A percentile compares a stretch with the other conserved stretches of the same genome.
Conservation (phyloP, 2,329 filamentous ascomycete genomes). For the Botrytis fabae region DNA sequence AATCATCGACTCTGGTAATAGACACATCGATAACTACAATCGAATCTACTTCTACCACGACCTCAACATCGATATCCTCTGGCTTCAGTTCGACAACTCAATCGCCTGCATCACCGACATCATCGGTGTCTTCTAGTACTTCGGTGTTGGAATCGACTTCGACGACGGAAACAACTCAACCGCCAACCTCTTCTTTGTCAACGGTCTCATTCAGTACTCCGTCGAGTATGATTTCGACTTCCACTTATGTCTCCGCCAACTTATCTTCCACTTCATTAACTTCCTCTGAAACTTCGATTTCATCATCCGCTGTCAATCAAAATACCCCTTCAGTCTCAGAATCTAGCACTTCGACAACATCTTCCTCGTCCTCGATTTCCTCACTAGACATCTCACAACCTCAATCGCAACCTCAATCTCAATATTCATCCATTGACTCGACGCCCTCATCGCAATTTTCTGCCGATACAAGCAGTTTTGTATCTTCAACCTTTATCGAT, state of each 20-base stretch:
- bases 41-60: not conserved
- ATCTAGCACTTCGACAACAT: not conserved
- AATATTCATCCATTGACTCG: not conserved
- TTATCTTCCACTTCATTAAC: too few relatives aligned
- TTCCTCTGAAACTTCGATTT: not conserved
- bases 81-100: not conserved
- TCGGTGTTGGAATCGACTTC: not conserved
- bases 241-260: not conserved
- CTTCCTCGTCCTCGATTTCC: not conserved
- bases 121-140: not conserved
- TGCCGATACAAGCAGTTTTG: not conserved
- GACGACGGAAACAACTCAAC: not conserved
- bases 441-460: not conserved
- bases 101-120: not conserved
- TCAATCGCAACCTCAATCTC: not conserved
- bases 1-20: not conserved
- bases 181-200: not conserved
- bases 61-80: not conserved
- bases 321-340: not conserved
- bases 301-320: not conserved
- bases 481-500: not conserved
- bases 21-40: not conserved
- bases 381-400: not conserved
- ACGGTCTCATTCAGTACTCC: not conserved
- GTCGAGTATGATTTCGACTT: not conserved